Percentiles rank a stretch among this genome's conserved stretches.
Evolutionary conservation across 176 grass and related monocot genomes (phyloP).

Genomic region (Thalia dealbata): DNA sequence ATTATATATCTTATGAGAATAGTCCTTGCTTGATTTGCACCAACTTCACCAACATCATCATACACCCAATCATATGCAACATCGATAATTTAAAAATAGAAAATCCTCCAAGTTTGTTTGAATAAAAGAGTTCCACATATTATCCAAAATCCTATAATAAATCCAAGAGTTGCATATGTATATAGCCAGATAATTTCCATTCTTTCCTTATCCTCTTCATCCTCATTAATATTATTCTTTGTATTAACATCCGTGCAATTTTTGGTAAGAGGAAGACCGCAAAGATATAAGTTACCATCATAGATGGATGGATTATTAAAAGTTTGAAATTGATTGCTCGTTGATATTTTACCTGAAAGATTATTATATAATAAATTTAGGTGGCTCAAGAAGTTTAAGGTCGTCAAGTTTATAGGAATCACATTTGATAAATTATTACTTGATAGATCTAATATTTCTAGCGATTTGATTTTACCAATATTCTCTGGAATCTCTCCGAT

Average conservation of each 20-base stretch:
- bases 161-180: constrained; percentile 3
- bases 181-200: neutral
- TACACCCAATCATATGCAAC: neutral
- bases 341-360: neutral
- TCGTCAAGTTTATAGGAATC: neutral
- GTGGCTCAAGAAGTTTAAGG: neutral
- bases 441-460: neutral
- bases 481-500: neutral
- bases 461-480: neutral
- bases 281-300: neutral
- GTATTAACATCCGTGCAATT: neutral
- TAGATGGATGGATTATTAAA: neutral
- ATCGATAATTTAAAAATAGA: constrained; percentile 24
- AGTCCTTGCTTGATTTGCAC: neutral
- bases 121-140: constrained; percentile 26
- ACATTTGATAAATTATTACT: neutral
- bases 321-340: neutral
- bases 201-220: neutral
- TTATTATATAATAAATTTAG: neutral
- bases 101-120: neutral
- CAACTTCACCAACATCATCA: neutral
- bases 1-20: too few species aligned
- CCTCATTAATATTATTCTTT: neutral
- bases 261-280: neutral
- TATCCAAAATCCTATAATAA: constrained; percentile 20